Conservation (phyloP, 345 rosid species). For the Moringa oleifera region DNA sequence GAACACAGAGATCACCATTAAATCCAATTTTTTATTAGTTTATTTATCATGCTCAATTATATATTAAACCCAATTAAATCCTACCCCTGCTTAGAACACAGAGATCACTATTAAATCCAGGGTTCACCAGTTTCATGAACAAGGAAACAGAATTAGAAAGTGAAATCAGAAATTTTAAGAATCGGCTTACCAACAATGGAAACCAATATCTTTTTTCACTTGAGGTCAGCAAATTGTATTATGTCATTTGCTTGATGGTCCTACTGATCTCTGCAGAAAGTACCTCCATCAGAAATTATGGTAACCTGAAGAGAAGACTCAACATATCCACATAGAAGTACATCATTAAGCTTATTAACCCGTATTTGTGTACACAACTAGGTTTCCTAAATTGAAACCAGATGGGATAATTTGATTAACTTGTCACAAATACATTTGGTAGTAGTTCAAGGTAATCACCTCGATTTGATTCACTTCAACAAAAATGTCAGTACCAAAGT, state of each 20-base stretch:
- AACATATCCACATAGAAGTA: constrained; percentile 5
- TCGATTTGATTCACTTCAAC: constrained; percentile 92
- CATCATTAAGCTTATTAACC: constrained; percentile 5
- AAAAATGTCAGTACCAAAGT: constrained; percentile 83
- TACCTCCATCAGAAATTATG: constrained; percentile 9
- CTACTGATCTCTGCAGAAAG: constrained; percentile 57
- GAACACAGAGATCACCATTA: too few species aligned
- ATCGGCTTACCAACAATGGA: constrained; percentile 62
- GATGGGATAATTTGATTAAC: constrained; percentile 1
- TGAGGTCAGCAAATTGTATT: constrained; percentile 81
- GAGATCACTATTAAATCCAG: constrained; percentile 7
- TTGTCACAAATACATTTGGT: constrained; percentile 1
- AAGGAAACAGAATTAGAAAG: not conserved
- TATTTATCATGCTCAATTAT: too few species aligned
- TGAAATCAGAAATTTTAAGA: constrained; percentile 2
- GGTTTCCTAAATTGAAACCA: constrained; percentile 3
- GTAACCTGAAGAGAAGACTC: not conserved
- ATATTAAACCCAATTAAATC: too few species aligned
- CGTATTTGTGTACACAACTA: not conserved
- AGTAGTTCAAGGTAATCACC: constrained; percentile 28
- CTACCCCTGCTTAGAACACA: constrained; percentile 72
- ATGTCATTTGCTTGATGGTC: constrained; percentile 69
- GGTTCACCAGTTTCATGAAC: constrained; percentile 4
- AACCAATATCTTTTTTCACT: constrained; percentile 93
- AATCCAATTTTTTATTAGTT: too few species aligned